Conservation (phyloP, 257 asterid genomes). For the Solanum rostratum region DNA sequence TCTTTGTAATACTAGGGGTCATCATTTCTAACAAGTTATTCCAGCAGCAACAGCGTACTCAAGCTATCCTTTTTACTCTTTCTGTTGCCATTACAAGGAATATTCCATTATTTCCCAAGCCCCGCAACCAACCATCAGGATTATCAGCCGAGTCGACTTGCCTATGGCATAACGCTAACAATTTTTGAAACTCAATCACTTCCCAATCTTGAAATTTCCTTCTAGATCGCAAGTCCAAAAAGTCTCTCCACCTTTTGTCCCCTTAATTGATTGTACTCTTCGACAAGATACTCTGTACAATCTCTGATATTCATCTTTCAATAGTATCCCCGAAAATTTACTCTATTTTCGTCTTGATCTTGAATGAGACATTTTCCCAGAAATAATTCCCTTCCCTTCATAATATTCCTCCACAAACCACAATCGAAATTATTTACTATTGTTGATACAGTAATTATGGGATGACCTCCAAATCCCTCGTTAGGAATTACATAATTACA, state of each 20-base stretch:
- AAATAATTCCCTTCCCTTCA: not conserved
- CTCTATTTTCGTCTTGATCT: not conserved
- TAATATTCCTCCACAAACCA: not conserved
- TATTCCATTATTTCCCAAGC: no score
- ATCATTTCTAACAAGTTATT: not conserved
- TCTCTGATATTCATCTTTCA: not conserved
- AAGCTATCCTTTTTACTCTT: not conserved
- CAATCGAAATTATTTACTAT: not conserved
- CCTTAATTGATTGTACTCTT: not conserved
- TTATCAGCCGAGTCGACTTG: no score
- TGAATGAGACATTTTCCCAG: not conserved
- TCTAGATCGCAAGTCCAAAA: not conserved
- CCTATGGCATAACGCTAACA: no score
- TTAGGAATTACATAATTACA: not conserved
- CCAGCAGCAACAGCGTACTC: not conserved
- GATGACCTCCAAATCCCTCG: not conserved
- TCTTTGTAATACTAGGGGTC: not conserved
- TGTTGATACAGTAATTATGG: not conserved
- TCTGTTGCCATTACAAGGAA: not conserved
- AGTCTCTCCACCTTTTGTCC: not conserved
- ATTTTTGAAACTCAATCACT: not conserved
- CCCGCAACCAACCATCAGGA: no score
- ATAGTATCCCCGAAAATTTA: not conserved
- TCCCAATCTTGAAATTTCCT: not conserved
- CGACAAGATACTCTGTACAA: not conserved